Evolutionary conservation across 768 basidiomycete species (phyloP).

Genomic region (Infundibulicybe gibba): DNA sequence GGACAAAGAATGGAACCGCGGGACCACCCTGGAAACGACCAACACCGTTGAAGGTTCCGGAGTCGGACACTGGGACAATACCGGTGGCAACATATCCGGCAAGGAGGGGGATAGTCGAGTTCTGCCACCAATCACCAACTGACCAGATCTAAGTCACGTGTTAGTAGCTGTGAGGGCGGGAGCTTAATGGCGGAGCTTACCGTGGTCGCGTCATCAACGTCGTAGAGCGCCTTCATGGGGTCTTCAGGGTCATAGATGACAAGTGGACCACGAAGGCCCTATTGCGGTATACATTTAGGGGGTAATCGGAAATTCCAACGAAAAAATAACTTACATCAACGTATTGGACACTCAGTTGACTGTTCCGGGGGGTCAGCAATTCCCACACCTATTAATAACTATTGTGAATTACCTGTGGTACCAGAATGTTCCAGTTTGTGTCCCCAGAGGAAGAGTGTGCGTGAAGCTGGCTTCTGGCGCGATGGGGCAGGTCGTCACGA

Average conservation of each 20-base stretch:
- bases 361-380: constrained; percentile 12
- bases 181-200: too few relatives aligned
- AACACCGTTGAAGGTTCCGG: constrained; percentile 40
- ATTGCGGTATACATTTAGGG: constrained; percentile 36
- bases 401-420: constrained; percentile 14
- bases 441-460: constrained; percentile 23
- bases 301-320: neutral
- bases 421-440: constrained; percentile 17
- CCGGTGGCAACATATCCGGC: constrained; percentile 16
- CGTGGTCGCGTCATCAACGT: constrained; percentile 9
- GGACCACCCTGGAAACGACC: constrained; percentile 39
- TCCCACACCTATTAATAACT: too few relatives aligned
- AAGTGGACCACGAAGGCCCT: constrained; percentile 31
- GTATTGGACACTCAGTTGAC: constrained; percentile 11
- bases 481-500: constrained; percentile 37
- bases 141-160: too few relatives aligned
- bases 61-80: constrained; percentile 26
- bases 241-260: constrained; percentile 30
- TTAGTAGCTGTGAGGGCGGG: too few relatives aligned
- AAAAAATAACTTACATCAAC: constrained; percentile 17
- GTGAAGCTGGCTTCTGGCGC: constrained; percentile 24
- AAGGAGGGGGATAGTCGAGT: constrained; percentile 18
- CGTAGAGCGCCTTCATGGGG: constrained; percentile 25
- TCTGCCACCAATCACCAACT: constrained; percentile 40
- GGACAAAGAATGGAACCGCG: constrained; percentile 26